Conservation (phyloP, 208 protist species). For the Trypanosoma cruzi region DNA sequence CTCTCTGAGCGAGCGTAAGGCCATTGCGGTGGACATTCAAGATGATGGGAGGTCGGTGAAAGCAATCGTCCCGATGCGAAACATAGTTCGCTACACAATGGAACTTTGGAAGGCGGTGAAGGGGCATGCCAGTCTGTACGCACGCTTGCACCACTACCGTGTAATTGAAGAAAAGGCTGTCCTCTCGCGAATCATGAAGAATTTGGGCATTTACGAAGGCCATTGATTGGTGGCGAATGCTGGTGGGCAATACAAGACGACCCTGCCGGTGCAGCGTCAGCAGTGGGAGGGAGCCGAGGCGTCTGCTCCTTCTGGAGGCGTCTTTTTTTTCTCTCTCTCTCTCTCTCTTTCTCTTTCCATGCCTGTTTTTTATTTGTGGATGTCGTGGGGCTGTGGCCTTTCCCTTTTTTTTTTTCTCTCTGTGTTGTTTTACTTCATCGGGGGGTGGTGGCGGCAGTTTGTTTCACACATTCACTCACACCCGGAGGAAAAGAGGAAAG, state of each 20-base stretch:
- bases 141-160: constrained; percentile 72
- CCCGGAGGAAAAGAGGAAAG: background rate
- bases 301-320: too few relatives aligned
- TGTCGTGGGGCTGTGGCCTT: too few relatives aligned
- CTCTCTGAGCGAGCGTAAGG: constrained; percentile 80
- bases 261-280: too few relatives aligned
- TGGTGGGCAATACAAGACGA: background rate
- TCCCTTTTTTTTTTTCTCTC: too few relatives aligned
- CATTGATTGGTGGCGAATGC: background rate
- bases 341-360: background rate
- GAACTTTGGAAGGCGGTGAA: constrained; percentile 87
- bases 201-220: constrained; percentile 68
- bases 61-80: constrained; percentile 82
- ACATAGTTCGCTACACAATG: constrained; percentile 86
- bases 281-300: too few relatives aligned
- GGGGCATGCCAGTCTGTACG: constrained; percentile 84
- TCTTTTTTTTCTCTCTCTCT: too few relatives aligned
- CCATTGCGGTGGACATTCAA: constrained; percentile 76
- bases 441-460: too few relatives aligned
- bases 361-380: constrained; percentile 13
- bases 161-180: constrained; percentile 81
- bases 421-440: too few relatives aligned
- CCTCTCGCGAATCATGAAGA: constrained; percentile 74
- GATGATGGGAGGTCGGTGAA: constrained; percentile 78
- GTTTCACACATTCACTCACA: too few relatives aligned